Evolutionary conservation across 495 filamentous ascomycete species (phyloP), one percentile per base, ranked within the genome.

Genomic region (Parathielavia appendiculata): DNA sequence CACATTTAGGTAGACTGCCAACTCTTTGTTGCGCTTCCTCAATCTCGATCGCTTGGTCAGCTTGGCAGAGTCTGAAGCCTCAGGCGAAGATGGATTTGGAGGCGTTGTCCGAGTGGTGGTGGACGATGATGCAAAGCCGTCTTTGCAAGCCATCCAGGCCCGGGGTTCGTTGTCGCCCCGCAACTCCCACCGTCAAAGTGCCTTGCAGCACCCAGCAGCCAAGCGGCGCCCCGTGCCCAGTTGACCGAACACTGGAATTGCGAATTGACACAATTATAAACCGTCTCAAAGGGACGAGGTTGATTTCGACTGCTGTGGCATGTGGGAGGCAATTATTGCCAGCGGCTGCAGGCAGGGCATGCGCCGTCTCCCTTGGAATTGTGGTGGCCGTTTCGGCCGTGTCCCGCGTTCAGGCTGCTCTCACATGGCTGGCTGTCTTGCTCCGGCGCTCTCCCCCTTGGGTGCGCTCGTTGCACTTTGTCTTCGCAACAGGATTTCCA

Each of bases 181-280:
- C 5, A 14, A 10, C 34, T n/a, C n/a, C n/a, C n/a, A n/a, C n/a
- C n/a, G n/a, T n/a, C n/a, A n/a, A n/a, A n/a, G n/a, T n/a, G n/a
- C n/a, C n/a, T n/a, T n/a, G n/a, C n/a, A n/a, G n/a, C n/a, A n/a
- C n/a, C n/a, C 38, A 16, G 45, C 54, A 56, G 44, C 34, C 34
- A 48, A 39, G 34, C 44, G n/a, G 16, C 36, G 19, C 16, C 54
- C 60, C 43, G 38, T 51, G 57, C 47, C 60, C 26, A 6, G 26
- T 2, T 30, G 26, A 47, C 39, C 57, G 57, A 58, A 59, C 53
- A 59, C 54, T 49, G 51, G 65, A 49, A 39, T 58, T 56, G 51
- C 47, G 58, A 48, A 57, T 54, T 57, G 54, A 61, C 45, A 58
- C 49, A 68, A 63, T 66, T 68, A n/a, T n/a, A 30, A 64, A 69